Evolutionary conservation across 345 rosid species (phyloP).

Genomic region (Corchorus olitorius): DNA sequence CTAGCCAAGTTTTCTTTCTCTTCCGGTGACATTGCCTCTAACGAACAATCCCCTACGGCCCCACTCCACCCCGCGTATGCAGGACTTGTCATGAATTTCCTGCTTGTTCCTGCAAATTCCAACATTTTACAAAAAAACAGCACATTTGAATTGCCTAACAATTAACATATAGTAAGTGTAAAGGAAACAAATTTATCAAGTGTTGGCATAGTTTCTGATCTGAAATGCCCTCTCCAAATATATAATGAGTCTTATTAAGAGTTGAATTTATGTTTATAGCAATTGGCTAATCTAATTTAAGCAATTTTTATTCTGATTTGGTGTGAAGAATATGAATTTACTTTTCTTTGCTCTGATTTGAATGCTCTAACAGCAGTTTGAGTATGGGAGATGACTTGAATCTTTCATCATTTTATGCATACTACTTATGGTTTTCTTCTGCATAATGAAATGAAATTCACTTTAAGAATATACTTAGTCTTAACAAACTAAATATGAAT

Average conservation of each 20-base stretch:
- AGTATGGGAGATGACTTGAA: constrained; percentile 85
- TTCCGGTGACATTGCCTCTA: constrained; percentile 74
- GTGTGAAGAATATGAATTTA: constrained; percentile 30
- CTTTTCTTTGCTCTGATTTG: constrained; percentile 80
- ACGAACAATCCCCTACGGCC: constrained; percentile 95
- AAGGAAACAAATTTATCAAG: too few species aligned
- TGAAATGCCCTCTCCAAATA: too few species aligned
- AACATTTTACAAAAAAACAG: background rate
- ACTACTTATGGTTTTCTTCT: constrained; percentile 93
- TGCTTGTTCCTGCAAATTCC: constrained; percentile 57
- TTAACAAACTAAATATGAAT: background rate
- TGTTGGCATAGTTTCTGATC: too few species aligned
- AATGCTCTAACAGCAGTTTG: constrained; percentile 74
- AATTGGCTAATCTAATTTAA: background rate
- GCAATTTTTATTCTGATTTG: background rate
- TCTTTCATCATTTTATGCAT: constrained; percentile 74
- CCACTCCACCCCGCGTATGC: constrained; percentile 93
- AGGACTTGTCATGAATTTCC: constrained; percentile 73
- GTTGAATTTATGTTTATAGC: too few species aligned
- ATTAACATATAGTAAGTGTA: too few species aligned
- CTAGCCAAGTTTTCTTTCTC: constrained; percentile 73
- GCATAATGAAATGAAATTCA: constrained; percentile 24
- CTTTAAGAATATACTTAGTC: background rate
- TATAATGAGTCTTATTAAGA: too few species aligned
- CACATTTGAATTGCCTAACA: background rate